Evolutionary conservation across 2,329 filamentous ascomycete genomes (phyloP).

Genomic region (Eutypa lata): DNA sequence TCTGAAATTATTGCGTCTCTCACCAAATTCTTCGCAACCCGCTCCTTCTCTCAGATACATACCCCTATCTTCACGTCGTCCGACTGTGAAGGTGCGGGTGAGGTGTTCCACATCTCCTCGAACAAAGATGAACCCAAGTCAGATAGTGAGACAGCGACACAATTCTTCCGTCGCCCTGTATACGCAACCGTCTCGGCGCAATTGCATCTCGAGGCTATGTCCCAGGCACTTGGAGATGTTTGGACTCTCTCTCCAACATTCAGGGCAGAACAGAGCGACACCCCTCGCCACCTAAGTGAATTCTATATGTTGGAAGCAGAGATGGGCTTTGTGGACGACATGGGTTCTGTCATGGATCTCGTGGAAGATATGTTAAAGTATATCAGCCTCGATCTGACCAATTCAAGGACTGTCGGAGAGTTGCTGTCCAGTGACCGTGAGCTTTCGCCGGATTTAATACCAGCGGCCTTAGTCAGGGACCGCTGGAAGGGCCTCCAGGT

Average conservation of each 20-base stretch:
- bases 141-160: slow-evolving; percentile 36
- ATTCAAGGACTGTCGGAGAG: slow-evolving; percentile 42
- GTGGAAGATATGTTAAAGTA: slow-evolving; percentile 73
- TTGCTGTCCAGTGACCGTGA: slow-evolving; percentile 38
- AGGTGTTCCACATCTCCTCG: slow-evolving; percentile 75
- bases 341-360: slow-evolving; percentile 72
- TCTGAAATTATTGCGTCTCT: slow-evolving; percentile 74
- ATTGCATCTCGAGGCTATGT: slow-evolving; percentile 87
- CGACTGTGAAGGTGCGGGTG: slow-evolving; percentile 93
- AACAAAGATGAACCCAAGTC: slow-evolving; percentile 25
- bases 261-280: slow-evolving; percentile 89
- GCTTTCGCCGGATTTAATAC: slow-evolving; percentile 40
- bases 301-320: slow-evolving; percentile 99
- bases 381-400: slow-evolving; percentile 37
- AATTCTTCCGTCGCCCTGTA: slow-evolving; percentile 84
- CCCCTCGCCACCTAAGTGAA: slow-evolving; percentile 88
- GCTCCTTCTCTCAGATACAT: slow-evolving; percentile 78
- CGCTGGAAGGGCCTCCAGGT: slow-evolving; percentile 70
- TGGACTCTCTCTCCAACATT: slow-evolving; percentile 96
- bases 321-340: slow-evolving; percentile 69
- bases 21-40: slow-evolving; percentile 69
- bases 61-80: slow-evolving; percentile 94
- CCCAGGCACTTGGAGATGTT: slow-evolving; percentile 83
- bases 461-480: slow-evolving; percentile 51
- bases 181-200: slow-evolving; percentile 95